Percentiles rank a stretch among this genome's conserved stretches.
phyloP scores from a whole-genome alignment of 345 rosid species.

The Physaria fendleri region DNA sequence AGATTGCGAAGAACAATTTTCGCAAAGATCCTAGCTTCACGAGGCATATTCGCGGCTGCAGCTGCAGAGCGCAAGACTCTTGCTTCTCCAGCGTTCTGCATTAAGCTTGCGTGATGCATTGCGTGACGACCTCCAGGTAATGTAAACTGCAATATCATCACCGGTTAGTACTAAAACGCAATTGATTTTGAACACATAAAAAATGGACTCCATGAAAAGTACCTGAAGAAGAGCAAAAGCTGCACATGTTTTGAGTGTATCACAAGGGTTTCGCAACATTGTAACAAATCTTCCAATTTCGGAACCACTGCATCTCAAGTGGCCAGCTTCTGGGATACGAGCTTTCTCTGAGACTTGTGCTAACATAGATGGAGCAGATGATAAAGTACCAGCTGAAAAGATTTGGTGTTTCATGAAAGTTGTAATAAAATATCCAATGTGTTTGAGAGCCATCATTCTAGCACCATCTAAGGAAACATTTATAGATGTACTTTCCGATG shows the following conservation, averaged over 20 bases:
- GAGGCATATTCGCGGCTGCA: conserved; percentile 67
- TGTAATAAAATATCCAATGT: conserved; percentile 47
- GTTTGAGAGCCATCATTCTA: conserved; percentile 55
- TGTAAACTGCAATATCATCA: conserved; percentile 54
- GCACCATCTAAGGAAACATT: conserved; percentile 55
- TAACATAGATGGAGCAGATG: conserved; percentile 63
- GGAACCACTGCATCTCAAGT: conserved; percentile 76
- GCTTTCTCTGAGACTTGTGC: conserved; percentile 65
- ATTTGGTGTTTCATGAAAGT: conserved; percentile 53
- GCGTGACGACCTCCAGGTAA: conserved; percentile 86
- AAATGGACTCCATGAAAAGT: background rate
- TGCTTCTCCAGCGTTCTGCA: conserved; percentile 75
- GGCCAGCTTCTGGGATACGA: conserved; percentile 87
- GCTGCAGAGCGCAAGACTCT: conserved; percentile 81
- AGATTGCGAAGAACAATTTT: conserved; percentile 76
- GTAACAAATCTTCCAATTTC: conserved; percentile 71
- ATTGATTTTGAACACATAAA: background rate
- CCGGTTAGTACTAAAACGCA: background rate
- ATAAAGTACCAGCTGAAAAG: conserved; percentile 56
- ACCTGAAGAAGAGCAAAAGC: conserved; percentile 89
- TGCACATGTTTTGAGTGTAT: conserved; percentile 63
- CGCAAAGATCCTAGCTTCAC: conserved; percentile 71
- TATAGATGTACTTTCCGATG: conserved; percentile 54
- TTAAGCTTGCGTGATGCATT: conserved; percentile 71
- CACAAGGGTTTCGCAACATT: conserved; percentile 58